These are phyloP conservation scores for Erysimum cheiri DNA, from an alignment of 441 rosid genomes.

Conservation along the genomic window DNA sequence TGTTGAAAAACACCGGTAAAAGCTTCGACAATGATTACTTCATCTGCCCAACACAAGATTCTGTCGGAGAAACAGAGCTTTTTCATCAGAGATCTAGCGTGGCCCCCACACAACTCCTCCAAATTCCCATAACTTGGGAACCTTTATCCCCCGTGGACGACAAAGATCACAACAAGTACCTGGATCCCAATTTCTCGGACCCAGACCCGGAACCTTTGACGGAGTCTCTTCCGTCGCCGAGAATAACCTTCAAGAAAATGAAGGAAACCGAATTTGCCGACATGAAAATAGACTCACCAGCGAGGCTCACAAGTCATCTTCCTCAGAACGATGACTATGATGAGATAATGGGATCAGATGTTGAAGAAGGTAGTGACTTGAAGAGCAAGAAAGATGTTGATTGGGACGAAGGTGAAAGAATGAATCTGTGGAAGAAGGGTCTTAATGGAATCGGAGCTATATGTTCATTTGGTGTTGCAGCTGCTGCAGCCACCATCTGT, in stretches of 20 bases:
- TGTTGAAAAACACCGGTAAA: conserved; percentile 45
- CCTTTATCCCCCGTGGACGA: conserved; percentile 44
- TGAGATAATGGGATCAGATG: conserved; percentile 23
- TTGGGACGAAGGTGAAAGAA: conserved; percentile 56
- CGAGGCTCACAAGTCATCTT: conserved; percentile 50
- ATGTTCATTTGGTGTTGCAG: conserved; percentile 90
- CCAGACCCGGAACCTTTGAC: conserved; percentile 38
- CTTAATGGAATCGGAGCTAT: conserved; percentile 88
- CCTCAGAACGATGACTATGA: conserved; percentile 23
- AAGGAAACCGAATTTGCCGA: conserved; percentile 90
- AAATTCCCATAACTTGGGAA: conserved; percentile 66
- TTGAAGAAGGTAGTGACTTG: conserved; percentile 29
- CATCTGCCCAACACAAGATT: conserved; percentile 56
- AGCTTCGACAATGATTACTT: conserved; percentile 63
- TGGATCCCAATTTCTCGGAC: conserved; percentile 32
- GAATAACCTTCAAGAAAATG: conserved; percentile 83
- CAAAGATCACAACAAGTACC: conserved; percentile 40
- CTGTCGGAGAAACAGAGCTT: conserved; percentile 35
- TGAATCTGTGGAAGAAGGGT: conserved; percentile 84
- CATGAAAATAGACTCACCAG: conserved; percentile 87
- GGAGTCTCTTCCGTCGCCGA: conserved; percentile 73
- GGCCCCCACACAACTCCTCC: conserved; percentile 55
- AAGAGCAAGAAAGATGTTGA: conserved; percentile 39
- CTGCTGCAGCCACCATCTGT: conserved; percentile 73
- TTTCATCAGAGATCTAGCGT: conserved; percentile 45